Percentiles rank a stretch among this genome's conserved stretches.
These are phyloP conservation scores for Sphaceloma murrayae DNA, from an alignment of 2,329 filamentous ascomycete genomes.

Conservation along the genomic window DNA sequence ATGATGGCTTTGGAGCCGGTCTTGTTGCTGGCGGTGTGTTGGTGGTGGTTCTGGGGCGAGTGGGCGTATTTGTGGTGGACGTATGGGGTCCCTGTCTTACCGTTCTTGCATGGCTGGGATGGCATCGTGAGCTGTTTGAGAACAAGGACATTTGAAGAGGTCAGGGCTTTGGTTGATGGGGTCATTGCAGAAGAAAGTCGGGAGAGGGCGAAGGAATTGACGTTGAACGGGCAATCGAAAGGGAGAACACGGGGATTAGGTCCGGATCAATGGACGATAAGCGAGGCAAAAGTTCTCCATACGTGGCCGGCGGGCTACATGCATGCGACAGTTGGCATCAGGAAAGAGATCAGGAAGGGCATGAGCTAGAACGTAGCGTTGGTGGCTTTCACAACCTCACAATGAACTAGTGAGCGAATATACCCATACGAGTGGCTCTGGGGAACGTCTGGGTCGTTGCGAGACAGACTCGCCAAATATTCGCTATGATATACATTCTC, in stretches of 20 bases:
- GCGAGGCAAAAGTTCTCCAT: conserved; percentile 34
- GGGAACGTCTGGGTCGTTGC: too few species aligned
- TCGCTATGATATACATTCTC: conserved; percentile 13
- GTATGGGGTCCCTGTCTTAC: conserved; percentile 56
- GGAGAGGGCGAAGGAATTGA: conserved; percentile 37
- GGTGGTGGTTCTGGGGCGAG: conserved; percentile 45
- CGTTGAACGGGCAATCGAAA: conserved; percentile 6
- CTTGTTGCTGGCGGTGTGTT: conserved; percentile 44
- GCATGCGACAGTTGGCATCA: conserved; percentile 28
- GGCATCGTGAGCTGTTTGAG: conserved; percentile 58
- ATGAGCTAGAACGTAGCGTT: neutral
- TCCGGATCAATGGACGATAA: conserved; percentile 35
- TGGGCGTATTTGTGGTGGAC: conserved; percentile 53
- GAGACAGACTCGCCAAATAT: too few species aligned
- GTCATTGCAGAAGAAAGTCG: conserved; percentile 20
- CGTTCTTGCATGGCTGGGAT: conserved; percentile 59
- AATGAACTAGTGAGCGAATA: too few species aligned
- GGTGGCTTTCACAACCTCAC: too few species aligned
- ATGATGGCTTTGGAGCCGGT: conserved; percentile 29
- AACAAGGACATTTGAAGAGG: conserved; percentile 57
- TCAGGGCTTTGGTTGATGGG: conserved; percentile 47
- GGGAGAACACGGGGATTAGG: conserved; percentile 38
- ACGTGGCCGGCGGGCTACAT: conserved; percentile 42
- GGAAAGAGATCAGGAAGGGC: conserved; percentile 12
- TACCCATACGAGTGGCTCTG: too few species aligned